Base-by-base conservation (phyloP, 495 filamentous ascomycete species). In the Xylaria longipes region DNA sequence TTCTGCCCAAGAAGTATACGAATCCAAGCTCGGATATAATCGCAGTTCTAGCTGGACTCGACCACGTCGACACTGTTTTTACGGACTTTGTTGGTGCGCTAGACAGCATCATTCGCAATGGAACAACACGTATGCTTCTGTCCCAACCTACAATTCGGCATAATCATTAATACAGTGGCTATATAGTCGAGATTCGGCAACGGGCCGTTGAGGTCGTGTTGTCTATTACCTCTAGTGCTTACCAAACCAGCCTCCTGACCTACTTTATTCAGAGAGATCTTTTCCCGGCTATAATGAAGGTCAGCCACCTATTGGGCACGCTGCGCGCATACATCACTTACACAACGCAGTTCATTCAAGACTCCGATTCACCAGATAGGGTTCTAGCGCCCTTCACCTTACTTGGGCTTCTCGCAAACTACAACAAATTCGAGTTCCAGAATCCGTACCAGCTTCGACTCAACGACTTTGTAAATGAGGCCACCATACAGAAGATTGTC, bases 381-480 rank as follows among this genome's bases (percentile, higher is more conserved):
- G 88, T 87, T 58, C 85, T 93, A 33, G 88, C 92, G 67, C 92
- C 95, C 1, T 95, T 98, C 70, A 87, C 91, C 37, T 86, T 98
- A 48, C 83, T 97, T 6, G 97, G 95, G 9, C 83, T 97, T n/a
- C 83, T 99, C 67, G 94, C 92, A 73, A 99, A 99, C 81, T 98
- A 98, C 87, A 98, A 98, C 87, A 99, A 98, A 81, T 99, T 98
- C 75, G 96, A 99, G 82, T 94, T 97, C 69, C 96, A 97, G 81
- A 99, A 99, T 74, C 96, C 96, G 8, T 99, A 99, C 76, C 92
- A 95, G 76, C 83, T 97, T 71, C 92, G 95, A 54, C 88, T 99
- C n/a, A 94, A 97, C 77, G 96, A 99, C 79, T 98, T 98, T 82
- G 95, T 98, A 72, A 97, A 99, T 74, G 95, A 98, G 77, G 83